Evolutionary conservation across 805 yeast species (phyloP).

Genomic region (Monosporozyma aquatica): DNA sequence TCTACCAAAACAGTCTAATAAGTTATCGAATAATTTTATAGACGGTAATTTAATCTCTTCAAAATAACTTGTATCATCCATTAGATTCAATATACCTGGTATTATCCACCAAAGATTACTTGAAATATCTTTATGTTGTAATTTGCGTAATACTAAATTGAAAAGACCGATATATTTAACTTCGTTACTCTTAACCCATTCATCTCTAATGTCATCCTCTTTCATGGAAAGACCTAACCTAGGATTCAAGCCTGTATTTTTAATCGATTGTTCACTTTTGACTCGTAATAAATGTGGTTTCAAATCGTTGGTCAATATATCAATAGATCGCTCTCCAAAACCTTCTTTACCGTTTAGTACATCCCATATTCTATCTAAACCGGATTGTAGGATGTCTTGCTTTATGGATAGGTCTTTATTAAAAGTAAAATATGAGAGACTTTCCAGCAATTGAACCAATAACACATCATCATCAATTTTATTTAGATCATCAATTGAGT

Average conservation of each 20-base stretch:
- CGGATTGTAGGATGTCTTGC: background rate
- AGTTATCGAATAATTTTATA: constrained; percentile 14
- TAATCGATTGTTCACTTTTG: background rate
- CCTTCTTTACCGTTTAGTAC: too few relatives aligned
- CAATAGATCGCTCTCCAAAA: too few relatives aligned
- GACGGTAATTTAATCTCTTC: constrained; percentile 20
- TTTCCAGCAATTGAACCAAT: background rate
- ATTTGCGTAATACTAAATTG: constrained; percentile 13
- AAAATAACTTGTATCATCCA: constrained; percentile 26
- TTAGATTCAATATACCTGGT: constrained; percentile 26
- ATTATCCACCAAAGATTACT: constrained; percentile 28
- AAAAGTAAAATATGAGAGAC: background rate
- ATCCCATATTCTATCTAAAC: background rate
- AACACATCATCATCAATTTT: background rate
- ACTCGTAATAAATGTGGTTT: constrained; percentile 11
- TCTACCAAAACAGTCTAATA: constrained; percentile 12
- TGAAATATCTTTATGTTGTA: constrained; percentile 16
- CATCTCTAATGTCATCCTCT: constrained; percentile 15
- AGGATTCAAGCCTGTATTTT: constrained; percentile 11
- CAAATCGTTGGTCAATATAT: constrained; percentile 6
- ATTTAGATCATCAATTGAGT: background rate
- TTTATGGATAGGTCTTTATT: background rate
- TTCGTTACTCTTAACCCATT: constrained; percentile 23
- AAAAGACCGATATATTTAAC: constrained; percentile 20
- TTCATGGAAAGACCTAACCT: constrained; percentile 10